Base-by-base conservation (phyloP, 345 rosid genomes). In the Dimocarpus longan region DNA sequence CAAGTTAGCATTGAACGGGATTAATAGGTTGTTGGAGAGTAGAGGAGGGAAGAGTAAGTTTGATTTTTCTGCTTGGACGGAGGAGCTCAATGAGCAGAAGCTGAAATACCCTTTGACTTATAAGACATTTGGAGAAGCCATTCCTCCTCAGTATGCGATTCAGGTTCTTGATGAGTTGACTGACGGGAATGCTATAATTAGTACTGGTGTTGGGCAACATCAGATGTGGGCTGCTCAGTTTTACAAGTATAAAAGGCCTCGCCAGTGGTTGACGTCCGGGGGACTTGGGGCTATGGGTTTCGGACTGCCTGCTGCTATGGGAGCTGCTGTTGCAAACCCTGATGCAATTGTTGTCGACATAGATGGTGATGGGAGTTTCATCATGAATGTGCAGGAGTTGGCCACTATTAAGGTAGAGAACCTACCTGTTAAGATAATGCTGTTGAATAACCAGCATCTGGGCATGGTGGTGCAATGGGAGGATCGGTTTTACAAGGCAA, bases 181-280 rank as follows among this genome's bases (percentile, higher is more conserved):
- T 0, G 76, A 80, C 10, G 97, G 99, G 66, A 86, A 93, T 56
- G 99, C 98, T 0, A 94, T 97, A 66, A 74, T 97, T 18, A 93
- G 97, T 63, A 97, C 99, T 3, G 98, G 99, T 74, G 98, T 94
- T 21, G 99, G 98, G 18, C 99, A 97, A 74, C 99, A 97, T 88
- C 98, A 97, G 72, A 97, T 97, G 99, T 97, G 98, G 98, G 98
- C 99, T 24, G 98, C 99, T n/a, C 99, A 97, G 77, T 94, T 91
- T 81, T 97, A 97, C 89, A 97, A 92, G 81, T 97, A 93, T 80
- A 89, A 83, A 77, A 94, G 83, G 71, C 95, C 99, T 19, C 92
- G 93, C 43, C 98, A 94, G 76, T 96, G 97, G 98, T 63, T 94
- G 81, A 89, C 99, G 0, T 94, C 98, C 4, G 95, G 88, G 6